Conservation (phyloP, 2,329 filamentous ascomycete species). For the Sclerotinia borealis region DNA sequence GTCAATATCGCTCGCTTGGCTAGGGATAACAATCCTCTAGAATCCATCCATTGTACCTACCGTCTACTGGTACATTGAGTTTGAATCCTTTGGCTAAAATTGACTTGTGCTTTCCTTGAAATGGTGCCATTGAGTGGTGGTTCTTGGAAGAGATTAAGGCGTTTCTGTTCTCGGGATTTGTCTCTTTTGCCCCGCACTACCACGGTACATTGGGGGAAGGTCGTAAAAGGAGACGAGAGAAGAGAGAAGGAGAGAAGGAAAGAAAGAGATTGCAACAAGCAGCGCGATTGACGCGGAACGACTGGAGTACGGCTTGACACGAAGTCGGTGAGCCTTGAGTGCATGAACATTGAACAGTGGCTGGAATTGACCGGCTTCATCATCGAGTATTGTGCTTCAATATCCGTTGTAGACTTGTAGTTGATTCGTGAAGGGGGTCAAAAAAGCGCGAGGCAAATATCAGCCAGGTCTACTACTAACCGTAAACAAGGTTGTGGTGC, state of each 20-base stretch:
- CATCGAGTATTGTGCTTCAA: conserved; percentile 20
- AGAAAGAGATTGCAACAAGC: conserved; percentile 16
- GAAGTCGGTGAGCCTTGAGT: conserved; percentile 34
- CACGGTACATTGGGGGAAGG: conserved; percentile 19
- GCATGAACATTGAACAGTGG: conserved; percentile 33
- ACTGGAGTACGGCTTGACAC: conserved; percentile 35
- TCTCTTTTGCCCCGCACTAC: conserved; percentile 30
- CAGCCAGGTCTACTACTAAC: conserved; percentile 26
- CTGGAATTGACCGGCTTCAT: conserved; percentile 24
- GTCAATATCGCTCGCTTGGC: conserved; percentile 24
- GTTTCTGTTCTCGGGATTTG: conserved; percentile 8
- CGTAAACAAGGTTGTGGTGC: conserved; percentile 36
- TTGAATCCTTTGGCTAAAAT: neutral
- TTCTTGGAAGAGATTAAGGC: conserved; percentile 6
- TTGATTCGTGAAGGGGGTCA: conserved; percentile 18
- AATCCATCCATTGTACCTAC: conserved; percentile 7
- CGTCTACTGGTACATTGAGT: conserved; percentile 19
- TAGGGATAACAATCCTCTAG: conserved; percentile 26
- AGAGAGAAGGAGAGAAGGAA: too few relatives aligned
- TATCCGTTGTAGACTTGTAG: conserved; percentile 15
- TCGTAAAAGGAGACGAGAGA: neutral
- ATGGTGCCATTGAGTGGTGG: conserved; percentile 23
- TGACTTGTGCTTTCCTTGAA: conserved; percentile 10
- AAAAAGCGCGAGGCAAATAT: conserved; percentile 26
- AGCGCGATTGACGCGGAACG: conserved; percentile 28